phyloP scores from a whole-genome alignment of 164 flowering plant genomes.

The Chimonanthus salicifolius region DNA sequence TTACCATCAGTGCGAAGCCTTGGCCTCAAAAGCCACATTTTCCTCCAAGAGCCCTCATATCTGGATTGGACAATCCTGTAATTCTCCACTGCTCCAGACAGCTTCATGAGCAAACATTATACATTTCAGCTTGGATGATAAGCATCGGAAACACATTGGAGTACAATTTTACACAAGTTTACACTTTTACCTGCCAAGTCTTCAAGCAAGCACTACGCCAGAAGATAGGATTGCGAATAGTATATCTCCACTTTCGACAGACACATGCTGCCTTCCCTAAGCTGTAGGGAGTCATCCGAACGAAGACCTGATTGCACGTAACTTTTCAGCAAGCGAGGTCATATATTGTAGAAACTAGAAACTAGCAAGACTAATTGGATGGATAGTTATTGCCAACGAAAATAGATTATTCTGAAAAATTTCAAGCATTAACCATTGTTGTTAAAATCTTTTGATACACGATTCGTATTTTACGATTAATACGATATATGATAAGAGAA shows the following conservation, averaged over 20 bases:
- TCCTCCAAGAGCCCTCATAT: conserved; percentile 91
- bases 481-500: too few relatives aligned
- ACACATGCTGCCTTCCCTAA: conserved; percentile 92
- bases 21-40: conserved; percentile 96
- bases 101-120: conserved; percentile 29
- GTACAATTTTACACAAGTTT: not conserved
- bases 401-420: not conserved
- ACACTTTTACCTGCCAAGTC: conserved; percentile 77
- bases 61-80: conserved; percentile 66
- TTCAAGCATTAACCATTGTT: not conserved
- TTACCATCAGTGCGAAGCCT: conserved; percentile 93
- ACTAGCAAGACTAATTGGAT: not conserved
- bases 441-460: too few relatives aligned
- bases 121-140: conserved; percentile 6
- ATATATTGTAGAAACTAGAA: too few relatives aligned
- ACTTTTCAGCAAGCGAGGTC: too few relatives aligned
- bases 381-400: not conserved
- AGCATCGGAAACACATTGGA: not conserved
- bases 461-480: too few relatives aligned
- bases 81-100: conserved; percentile 66
- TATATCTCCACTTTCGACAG: conserved; percentile 95
- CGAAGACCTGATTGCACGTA: conserved; percentile 57
- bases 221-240: conserved; percentile 79
- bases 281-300: conserved; percentile 69
- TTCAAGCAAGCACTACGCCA: conserved; percentile 95